Percentiles rank a stretch among this genome's conserved stretches.
phyloP scores from a whole-genome alignment of 257 asterid species.

The Cruciata laevipes region DNA sequence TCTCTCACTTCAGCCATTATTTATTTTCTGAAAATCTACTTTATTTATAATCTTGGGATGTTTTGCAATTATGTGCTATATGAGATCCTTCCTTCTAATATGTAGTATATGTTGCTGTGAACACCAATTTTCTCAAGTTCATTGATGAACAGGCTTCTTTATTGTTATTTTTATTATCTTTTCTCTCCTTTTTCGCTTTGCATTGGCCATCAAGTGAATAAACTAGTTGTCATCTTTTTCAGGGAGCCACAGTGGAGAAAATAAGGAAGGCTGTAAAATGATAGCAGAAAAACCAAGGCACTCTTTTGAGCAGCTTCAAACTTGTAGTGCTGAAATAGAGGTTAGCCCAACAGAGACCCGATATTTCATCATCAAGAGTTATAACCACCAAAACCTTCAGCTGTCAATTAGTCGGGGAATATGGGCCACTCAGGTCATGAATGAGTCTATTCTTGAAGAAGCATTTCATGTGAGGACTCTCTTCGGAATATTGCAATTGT shows the following conservation, averaged over 20 bases:
- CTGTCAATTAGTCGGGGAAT: conserved; percentile 71
- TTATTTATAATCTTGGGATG: neutral
- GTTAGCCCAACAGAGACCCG: conserved; percentile 41
- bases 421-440: conserved; percentile 99
- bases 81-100: neutral
- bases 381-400: conserved; percentile 80
- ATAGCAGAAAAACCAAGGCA: conserved; percentile 40
- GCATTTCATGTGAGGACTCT: conserved; percentile 76
- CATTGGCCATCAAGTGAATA: conserved; percentile 20
- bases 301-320: conserved; percentile 41
- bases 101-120: neutral
- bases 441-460: conserved; percentile 93
- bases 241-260: conserved; percentile 44
- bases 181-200: neutral
- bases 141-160: neutral
- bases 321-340: conserved; percentile 44
- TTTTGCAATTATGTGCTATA: conserved; percentile 2
- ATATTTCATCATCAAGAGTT: conserved; percentile 93
- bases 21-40: neutral
- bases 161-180: neutral
- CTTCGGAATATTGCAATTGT: conserved; percentile 19
- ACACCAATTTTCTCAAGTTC: neutral
- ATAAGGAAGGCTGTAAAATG: conserved; percentile 46
- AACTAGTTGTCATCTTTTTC: conserved; percentile 20
- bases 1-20: neutral